A percentile compares a stretch with the other conserved stretches of the same genome.
Evolutionary conservation across 2,329 filamentous ascomycete species (phyloP).

Genomic region (Fusarium sulawesiense): DNA sequence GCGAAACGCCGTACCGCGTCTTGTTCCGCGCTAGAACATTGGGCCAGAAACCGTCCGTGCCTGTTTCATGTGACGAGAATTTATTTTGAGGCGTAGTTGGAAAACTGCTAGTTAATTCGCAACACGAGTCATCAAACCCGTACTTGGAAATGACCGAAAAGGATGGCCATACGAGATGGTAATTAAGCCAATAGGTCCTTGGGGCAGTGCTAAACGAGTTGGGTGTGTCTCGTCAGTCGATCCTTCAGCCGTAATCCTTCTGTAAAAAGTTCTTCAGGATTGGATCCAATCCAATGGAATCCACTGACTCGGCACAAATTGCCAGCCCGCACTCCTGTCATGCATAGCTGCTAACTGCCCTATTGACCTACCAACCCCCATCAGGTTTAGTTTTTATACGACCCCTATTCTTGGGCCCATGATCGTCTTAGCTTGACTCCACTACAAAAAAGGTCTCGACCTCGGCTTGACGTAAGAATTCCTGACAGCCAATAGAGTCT

Average conservation of each 20-base stretch:
- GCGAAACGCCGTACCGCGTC: neutral
- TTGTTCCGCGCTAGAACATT: neutral
- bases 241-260: neutral
- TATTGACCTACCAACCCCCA: neutral
- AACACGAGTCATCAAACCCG: neutral
- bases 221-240: neutral
- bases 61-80: neutral
- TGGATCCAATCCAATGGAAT: neutral
- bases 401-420: slow-evolving; percentile 1
- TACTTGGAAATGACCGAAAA: slow-evolving; percentile 16
- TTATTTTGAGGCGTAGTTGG: neutral
- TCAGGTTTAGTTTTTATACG: neutral
- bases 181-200: neutral
- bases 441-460: neutral
- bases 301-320: slow-evolving; percentile 5
- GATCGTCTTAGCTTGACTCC: neutral
- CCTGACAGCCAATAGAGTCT: neutral
- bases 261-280: neutral
- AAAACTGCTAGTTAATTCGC: neutral
- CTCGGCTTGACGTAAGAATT: slow-evolving; percentile 14
- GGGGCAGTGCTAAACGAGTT: neutral
- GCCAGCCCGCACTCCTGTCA: neutral
- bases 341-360: neutral
- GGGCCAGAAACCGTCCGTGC: neutral
- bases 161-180: slow-evolving; percentile 2